These are phyloP conservation scores for Pichia californica DNA, from an alignment of 805 yeast genomes.

Conservation along the genomic window DNA sequence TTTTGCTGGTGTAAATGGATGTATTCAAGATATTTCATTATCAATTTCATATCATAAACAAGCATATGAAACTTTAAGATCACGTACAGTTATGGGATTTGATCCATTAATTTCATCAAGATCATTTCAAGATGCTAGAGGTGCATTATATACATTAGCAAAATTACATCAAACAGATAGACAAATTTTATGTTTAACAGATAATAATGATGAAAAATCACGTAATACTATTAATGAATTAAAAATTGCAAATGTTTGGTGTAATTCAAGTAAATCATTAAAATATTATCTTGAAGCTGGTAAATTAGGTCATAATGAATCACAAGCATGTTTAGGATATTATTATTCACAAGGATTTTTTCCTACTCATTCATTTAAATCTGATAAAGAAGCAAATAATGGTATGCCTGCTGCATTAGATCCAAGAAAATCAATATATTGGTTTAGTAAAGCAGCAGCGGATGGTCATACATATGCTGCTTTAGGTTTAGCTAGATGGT, in stretches of 20 bases:
- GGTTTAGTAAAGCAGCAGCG: conserved; percentile 67
- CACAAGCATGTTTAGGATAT: conserved; percentile 66
- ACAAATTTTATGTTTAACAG: conserved; percentile 23
- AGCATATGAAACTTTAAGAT: conserved; percentile 23
- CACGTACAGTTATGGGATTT: conserved; percentile 23
- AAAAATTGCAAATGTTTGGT: conserved; percentile 23
- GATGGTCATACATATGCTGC: conserved; percentile 62
- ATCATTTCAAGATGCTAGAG: conserved; percentile 29
- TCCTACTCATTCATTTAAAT: conserved; percentile 28
- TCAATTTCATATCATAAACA: conserved; percentile 25
- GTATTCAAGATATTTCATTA: conserved; percentile 22
- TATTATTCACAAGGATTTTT: conserved; percentile 62
- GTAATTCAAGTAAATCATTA: conserved; percentile 39
- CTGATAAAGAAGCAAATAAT: conserved; percentile 26
- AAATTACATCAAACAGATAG: conserved; percentile 32
- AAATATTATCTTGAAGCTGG: conserved; percentile 55
- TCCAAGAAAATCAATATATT: conserved; percentile 56
- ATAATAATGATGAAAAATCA: conserved; percentile 22
- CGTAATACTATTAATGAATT: conserved; percentile 30
- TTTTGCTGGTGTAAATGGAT: conserved; percentile 35
- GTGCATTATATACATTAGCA: conserved; percentile 30
- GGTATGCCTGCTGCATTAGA: conserved; percentile 33
- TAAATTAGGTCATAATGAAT: conserved; percentile 50
- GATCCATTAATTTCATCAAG: conserved; percentile 30
- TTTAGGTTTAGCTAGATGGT: conserved; percentile 72